phyloP scores from a whole-genome alignment of 2,329 filamentous ascomycete genomes.

The Diaporthe nobilis region DNA sequence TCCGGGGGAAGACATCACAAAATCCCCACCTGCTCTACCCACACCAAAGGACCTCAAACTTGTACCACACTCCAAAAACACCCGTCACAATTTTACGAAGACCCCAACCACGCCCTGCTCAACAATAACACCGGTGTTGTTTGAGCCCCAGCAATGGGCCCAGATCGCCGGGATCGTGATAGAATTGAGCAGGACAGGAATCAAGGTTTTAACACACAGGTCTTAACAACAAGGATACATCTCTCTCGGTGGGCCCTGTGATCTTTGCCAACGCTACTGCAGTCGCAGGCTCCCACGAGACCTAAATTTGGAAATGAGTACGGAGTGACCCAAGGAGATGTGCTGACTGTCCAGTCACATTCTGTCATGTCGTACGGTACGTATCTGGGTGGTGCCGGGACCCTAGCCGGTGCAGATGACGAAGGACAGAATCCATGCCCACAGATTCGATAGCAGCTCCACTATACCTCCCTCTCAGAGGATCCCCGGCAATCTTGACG shows the following conservation, averaged over 20 bases:
- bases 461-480: slow-evolving; percentile 30
- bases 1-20: neutral
- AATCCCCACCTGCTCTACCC: slow-evolving; percentile 10
- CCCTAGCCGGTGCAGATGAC: slow-evolving; percentile 25
- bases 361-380: neutral
- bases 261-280: slow-evolving; percentile 42
- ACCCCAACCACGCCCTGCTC: neutral
- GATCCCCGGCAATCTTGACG: slow-evolving; percentile 19
- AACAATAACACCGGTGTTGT: neutral
- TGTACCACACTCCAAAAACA: neutral
- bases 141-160: neutral
- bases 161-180: neutral
- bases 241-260: slow-evolving; percentile 30
- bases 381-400: slow-evolving; percentile 11
- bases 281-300: slow-evolving; percentile 17
- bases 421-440: slow-evolving; percentile 13
- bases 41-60: slow-evolving; percentile 18
- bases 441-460: slow-evolving; percentile 27
- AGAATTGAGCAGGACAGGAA: slow-evolving; percentile 16
- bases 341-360: slow-evolving; percentile 24
- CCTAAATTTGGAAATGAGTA: slow-evolving; percentile 38
- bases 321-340: slow-evolving; percentile 1
- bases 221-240: slow-evolving; percentile 7
- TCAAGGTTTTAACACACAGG: slow-evolving; percentile 29
- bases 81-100: neutral